Evolutionary conservation across 2,329 filamentous ascomycete genomes (phyloP), one percentile per base, ranked within the genome.

Genomic region (Fusarium oxysporum): DNA sequence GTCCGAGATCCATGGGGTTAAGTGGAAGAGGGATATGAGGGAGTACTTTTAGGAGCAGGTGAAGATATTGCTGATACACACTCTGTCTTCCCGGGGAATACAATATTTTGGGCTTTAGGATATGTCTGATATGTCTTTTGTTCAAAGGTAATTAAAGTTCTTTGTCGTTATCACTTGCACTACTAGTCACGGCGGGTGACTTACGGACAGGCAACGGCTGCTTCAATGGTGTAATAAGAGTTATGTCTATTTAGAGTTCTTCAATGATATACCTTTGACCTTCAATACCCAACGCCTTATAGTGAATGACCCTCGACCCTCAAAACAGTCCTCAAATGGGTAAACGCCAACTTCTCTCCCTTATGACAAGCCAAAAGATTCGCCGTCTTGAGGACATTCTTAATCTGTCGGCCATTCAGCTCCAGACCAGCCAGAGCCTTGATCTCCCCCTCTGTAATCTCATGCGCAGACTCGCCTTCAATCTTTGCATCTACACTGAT

Each of bases 401-500:
- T 87, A 65, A 88, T 88, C 80, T 88, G 84, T 28, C 85, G 79
- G 8, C 86, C 85, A 54, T 88, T 87, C 47, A 87, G 78, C 8
- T 83, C 77, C 56, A 86, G 77, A 28, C 74, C 65, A 1, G 83
- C 79, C 40, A 88, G 78, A 56, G 81, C 75, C n/a, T 78, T 78
- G 4, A 84, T 57, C 19, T 80, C 77, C 0, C 75, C 77, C 0
- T 80, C 77, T 0, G 61, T 71, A 7, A 83, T 67, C 13, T 78
- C 76, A 69, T 83, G 81, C 9, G 75, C 78, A n/a, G 76, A 70
- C 2, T 54, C 45, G 2, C 80, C 81, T 11, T 74, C 71, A 5
- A 53, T 16, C 35, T 66, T 71, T 32, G 68, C 58, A 23, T 66
- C 56, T 21, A 73, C 38, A n/a, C 56, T 71, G 50, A 78, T 64